A percentile compares a stretch with the other conserved stretches of the same genome.
Conservation (phyloP, 345 rosid species). For the Abelmoschus esculentus region DNA sequence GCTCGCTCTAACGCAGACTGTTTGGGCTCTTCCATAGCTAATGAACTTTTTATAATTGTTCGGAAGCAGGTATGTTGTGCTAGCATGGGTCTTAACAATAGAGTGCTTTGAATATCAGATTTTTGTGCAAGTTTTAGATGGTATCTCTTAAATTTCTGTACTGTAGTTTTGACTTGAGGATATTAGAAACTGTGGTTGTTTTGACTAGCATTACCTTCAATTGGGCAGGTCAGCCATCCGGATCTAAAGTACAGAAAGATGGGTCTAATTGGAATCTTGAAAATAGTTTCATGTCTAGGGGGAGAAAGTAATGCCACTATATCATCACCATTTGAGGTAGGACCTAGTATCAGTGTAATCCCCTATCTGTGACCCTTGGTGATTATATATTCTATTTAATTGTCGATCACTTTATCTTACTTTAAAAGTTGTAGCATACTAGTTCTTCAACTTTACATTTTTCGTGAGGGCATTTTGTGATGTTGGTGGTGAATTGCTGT, state of each 20-base stretch:
- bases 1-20: conserved; percentile 34
- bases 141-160: not conserved
- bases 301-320: conserved; percentile 33
- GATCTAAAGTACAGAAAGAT: conserved; percentile 76
- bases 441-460: not conserved
- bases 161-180: conserved; percentile 1
- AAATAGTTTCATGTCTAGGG: conserved; percentile 60
- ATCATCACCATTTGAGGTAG: conserved; percentile 44
- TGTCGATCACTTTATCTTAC: not conserved
- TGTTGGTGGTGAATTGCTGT: not conserved
- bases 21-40: conserved; percentile 51
- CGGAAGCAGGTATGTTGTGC: conserved; percentile 59
- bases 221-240: conserved; percentile 59
- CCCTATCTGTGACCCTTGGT: not conserved
- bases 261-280: conserved; percentile 72
- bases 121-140: not conserved
- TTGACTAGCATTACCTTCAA: not conserved
- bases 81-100: not conserved
- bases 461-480: not conserved
- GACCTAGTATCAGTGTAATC: conserved; percentile 7
- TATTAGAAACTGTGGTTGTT: not conserved
- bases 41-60: conserved; percentile 73
- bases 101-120: not conserved
- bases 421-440: not conserved
- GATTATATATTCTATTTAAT: not conserved